Evolutionary conservation across 1,284 basidiomycete genomes (phyloP).

Genomic region (Cutaneotrichosporon cyanovorans): DNA sequence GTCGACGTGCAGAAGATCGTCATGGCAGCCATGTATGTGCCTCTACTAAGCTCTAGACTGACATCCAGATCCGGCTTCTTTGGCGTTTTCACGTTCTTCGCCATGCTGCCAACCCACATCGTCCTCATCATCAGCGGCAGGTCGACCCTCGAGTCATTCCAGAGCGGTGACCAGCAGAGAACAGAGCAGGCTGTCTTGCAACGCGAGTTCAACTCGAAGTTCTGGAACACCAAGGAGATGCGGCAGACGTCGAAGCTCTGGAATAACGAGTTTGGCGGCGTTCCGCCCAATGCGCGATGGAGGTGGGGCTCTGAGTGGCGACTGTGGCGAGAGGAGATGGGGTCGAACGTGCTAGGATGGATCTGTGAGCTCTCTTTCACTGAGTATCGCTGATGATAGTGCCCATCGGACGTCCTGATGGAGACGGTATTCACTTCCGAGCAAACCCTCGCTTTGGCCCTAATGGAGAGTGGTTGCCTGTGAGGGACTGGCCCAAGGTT

Average conservation of each 20-base stretch:
- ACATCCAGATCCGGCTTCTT: conserved; percentile 33
- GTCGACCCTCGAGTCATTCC: conserved; percentile 41
- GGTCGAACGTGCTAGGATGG: conserved; percentile 31
- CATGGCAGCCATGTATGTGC: conserved; percentile 34
- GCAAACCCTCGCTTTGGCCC: conserved; percentile 41
- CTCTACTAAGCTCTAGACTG: background rate
- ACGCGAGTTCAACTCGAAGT: conserved; percentile 16
- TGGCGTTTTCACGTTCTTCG: conserved; percentile 39
- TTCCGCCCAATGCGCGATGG: conserved; percentile 38
- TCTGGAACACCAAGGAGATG: conserved; percentile 8
- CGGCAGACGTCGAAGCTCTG: conserved; percentile 18
- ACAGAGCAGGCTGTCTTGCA: conserved; percentile 31
- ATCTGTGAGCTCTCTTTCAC: conserved; percentile 29
- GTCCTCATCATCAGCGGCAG: conserved; percentile 30
- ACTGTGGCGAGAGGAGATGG: conserved; percentile 41
- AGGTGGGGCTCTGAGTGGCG: conserved; percentile 22
- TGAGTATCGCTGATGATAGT: conserved; percentile 21
- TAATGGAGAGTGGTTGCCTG: conserved; percentile 40
- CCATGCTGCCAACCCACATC: conserved; percentile 37
- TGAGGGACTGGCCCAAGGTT: conserved; percentile 38
- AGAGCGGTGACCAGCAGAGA: conserved; percentile 30
- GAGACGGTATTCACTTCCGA: conserved; percentile 36
- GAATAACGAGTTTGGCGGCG: conserved; percentile 40
- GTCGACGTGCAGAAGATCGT: conserved; percentile 41
- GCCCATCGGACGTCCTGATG: conserved; percentile 36